Evolutionary conservation across 2,329 filamentous ascomycete genomes (phyloP).

Genomic region (Diaporthe caulivora): DNA sequence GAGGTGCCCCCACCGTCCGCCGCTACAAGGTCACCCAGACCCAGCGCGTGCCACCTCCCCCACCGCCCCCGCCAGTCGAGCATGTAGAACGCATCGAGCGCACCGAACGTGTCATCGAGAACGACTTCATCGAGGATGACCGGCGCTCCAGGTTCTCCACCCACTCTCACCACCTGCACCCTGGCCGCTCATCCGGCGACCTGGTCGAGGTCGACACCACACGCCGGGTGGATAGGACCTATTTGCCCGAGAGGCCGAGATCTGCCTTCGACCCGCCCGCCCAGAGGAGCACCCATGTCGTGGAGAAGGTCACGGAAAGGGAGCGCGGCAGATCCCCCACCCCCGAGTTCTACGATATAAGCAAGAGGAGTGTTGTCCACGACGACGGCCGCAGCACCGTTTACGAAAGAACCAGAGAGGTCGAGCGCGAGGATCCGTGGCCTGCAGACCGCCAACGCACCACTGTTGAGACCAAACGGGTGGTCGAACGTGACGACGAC

Average conservation of each 20-base stretch:
- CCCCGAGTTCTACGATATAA: slow-evolving; percentile 38
- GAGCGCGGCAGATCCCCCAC: slow-evolving; percentile 44
- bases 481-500: slow-evolving; percentile 36
- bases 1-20: slow-evolving; percentile 59
- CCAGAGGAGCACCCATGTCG: slow-evolving; percentile 44
- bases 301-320: slow-evolving; percentile 49
- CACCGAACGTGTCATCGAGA: slow-evolving; percentile 48
- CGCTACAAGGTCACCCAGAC: slow-evolving; percentile 64
- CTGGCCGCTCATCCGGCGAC: slow-evolving; percentile 55
- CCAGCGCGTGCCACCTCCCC: slow-evolving; percentile 11
- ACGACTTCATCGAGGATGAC: slow-evolving; percentile 57
- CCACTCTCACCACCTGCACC: slow-evolving; percentile 41
- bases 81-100: slow-evolving; percentile 56
- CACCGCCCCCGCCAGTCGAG: slow-evolving; percentile 29
- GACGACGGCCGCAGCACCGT: slow-evolving; percentile 45
- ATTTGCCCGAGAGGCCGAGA: slow-evolving; percentile 62
- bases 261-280: slow-evolving; percentile 60
- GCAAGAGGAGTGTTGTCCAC: slow-evolving; percentile 35
- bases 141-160: slow-evolving; percentile 58
- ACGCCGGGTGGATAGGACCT: slow-evolving; percentile 54
- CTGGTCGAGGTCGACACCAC: slow-evolving; percentile 54
- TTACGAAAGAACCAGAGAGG: slow-evolving; percentile 44
- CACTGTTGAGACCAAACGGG: slow-evolving; percentile 35
- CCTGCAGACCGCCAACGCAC: slow-evolving; percentile 34
- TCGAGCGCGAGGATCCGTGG: slow-evolving; percentile 38